Conservation (phyloP, 2,329 filamentous ascomycete genomes). For the Claviceps digitariae region DNA sequence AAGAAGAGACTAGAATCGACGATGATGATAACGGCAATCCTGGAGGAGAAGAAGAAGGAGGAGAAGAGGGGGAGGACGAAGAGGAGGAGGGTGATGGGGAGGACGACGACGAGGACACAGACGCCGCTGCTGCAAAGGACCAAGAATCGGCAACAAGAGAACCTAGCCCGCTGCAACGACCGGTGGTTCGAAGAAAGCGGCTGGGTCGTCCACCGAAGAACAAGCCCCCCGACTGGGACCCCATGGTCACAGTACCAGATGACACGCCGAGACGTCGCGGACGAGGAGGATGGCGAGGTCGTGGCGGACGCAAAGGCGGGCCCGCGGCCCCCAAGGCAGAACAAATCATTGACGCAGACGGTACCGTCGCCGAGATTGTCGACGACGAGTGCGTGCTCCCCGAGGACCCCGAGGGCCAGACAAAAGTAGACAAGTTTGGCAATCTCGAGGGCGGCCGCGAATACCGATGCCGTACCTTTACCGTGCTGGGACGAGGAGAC, state of each 20-base stretch:
- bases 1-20: slow-evolving; percentile 24
- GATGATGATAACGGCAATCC: slow-evolving; percentile 31
- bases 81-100: slow-evolving; percentile 22
- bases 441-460: slow-evolving; percentile 72
- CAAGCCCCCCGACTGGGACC: slow-evolving; percentile 65
- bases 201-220: slow-evolving; percentile 82
- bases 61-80: slow-evolving; percentile 12
- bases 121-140: slow-evolving; percentile 16
- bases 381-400: slow-evolving; percentile 86
- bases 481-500: slow-evolving; percentile 67
- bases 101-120: slow-evolving; percentile 18
- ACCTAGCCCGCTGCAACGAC: slow-evolving; percentile 42
- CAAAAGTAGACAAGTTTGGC: slow-evolving; percentile 84
- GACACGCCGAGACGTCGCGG: slow-evolving; percentile 51
- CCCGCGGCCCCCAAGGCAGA: slow-evolving; percentile 64
- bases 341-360: slow-evolving; percentile 85
- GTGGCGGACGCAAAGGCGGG: slow-evolving; percentile 53
- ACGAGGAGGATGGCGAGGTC: slow-evolving; percentile 57
- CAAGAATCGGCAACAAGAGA: slow-evolving; percentile 37
- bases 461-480: slow-evolving; percentile 93
- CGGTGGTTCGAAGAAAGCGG: slow-evolving; percentile 59
- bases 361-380: slow-evolving; percentile 78
- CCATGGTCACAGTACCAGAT: slow-evolving; percentile 40
- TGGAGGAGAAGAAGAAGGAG: slow-evolving; percentile 18
- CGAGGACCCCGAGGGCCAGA: slow-evolving; percentile 76